Base-by-base conservation (phyloP, 2,329 filamentous ascomycete genomes). In the Moelleriella libera region DNA sequence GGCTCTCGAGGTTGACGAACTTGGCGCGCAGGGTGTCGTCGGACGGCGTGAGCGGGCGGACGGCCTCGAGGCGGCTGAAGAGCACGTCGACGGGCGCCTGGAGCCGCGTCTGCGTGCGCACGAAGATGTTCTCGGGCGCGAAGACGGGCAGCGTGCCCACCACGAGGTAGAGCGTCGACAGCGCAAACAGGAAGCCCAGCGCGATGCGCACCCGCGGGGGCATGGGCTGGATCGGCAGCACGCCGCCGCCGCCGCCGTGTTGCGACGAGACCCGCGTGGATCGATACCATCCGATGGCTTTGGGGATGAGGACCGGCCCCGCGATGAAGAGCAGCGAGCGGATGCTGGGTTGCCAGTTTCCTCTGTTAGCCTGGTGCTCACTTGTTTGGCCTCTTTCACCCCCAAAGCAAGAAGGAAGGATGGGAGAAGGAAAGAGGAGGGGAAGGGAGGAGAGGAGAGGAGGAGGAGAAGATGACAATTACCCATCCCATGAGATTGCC, bases 41-140 rank as follows among this genome's bases (percentile, higher is more conserved):
- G 10, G 62, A 50, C 0, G 65, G 52, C 0, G 77, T 82, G 2
- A 86, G 70, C 8, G 55, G 53, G 41, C 82, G 75, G 1, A 82
- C 59, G 2, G 72, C 63, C 4, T 73, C 65, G 8, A 97, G 74
- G 12, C 90, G 85, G 50, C 76, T 79, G 64, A 95, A 92, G 51
- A 97, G 74, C 34, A 94, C 82, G 59, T 90, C 85, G 41, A 78
- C 82, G n/a, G 88, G 82, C 41, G 85, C 90, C 57, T 88, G 85
- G 14, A 97, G 78, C 34, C 89, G 85, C 45, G 87, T 92, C 48
- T 80, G 72, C 1, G 90, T 96, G 14, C 71, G 64, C 31, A 64
- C 60, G 71, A 97, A 95, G 63, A 97, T 70, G 66, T 96, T 96
- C 60, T 87, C 80, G 5, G 85, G 83, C 5, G 77, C 70, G 58